These are phyloP conservation scores for Liquidambar formosana DNA, from an alignment of 164 flowering plant species.

Conservation along the genomic window DNA sequence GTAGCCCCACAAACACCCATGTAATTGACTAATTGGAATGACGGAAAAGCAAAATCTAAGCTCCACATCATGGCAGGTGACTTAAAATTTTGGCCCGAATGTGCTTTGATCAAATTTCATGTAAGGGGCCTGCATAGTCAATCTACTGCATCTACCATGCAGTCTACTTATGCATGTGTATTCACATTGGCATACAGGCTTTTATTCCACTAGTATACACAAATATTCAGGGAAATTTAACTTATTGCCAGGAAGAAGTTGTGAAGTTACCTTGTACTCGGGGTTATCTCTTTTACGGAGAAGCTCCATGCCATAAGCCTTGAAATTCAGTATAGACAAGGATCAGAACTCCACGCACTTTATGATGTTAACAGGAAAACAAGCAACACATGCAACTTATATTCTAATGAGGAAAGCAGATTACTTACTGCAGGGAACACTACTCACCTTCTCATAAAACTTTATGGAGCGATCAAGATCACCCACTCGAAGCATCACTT, in stretches of 20 bases:
- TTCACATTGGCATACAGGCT: background rate
- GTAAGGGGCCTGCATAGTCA: no score
- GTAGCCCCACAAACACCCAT: no score
- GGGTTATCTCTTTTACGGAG: slow-evolving; percentile 37
- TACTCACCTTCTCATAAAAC: slow-evolving; percentile 41
- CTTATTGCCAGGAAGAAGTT: background rate
- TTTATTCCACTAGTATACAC: background rate
- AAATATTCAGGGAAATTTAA: background rate
- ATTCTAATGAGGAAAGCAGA: background rate
- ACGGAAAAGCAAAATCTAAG: no score
- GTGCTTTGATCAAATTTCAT: no score
- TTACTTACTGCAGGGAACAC: background rate
- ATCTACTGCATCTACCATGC: no score
- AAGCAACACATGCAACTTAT: background rate
- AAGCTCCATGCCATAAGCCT: slow-evolving; percentile 57
- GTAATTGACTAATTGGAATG: no score
- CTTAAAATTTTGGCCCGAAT: no score
- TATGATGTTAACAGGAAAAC: background rate
- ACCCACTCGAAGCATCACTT: slow-evolving; percentile 55
- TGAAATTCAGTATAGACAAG: background rate
- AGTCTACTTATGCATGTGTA: no score
- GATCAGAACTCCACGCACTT: background rate
- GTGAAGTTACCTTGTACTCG: slow-evolving; percentile 33
- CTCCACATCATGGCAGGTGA: no score
- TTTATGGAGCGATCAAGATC: slow-evolving; percentile 44